Evolutionary conservation across 1,284 basidiomycete genomes (phyloP), one percentile per base, ranked within the genome.

Genomic region (Microbotryum violaceum): DNA sequence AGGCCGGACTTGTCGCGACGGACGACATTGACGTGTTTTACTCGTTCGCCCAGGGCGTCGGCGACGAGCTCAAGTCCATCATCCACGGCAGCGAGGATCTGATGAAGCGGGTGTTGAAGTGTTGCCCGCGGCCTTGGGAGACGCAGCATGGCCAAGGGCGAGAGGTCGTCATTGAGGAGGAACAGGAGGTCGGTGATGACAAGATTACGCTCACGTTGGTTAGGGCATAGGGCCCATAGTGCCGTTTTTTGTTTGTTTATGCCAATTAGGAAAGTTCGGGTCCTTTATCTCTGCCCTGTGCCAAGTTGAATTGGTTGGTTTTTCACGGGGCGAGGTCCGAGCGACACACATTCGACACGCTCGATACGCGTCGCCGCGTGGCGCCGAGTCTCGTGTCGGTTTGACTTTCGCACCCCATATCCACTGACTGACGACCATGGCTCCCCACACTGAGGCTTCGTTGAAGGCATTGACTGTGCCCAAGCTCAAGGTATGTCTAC

Each of bases 11-110:
- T 68, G 90, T 92, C 75, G 87, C 92, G 29, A 93, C 91, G 14
- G 96, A 99, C 75, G 91, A 96, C 73, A 85, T 97, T 49, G 83
- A 91, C 61, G 84, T 97, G 49, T 94, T 86, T 78, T 94, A 94
- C 79, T 78, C 77, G 63, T 90, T 96, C 74, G 55, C 56, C 16
- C 54, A 60, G 25, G 61, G 63, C n/a, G 37, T 65, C 29, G 63
- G 63, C 20, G 53, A 49, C 33, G 86, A 88, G 71, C 75, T 97
- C 64, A 77, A 85, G 29, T 77, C 79, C n/a, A 89, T 90, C 49
- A 83, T 97, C 69, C 75, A 77, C 60, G 80, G 82, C 65, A 82
- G 90, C 71, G 78, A 79, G 14, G 90, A 89, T 52, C 78, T 86
- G 66, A 86, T 99, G 71, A 75, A 80, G 70, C 86, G 83, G 77